These are phyloP conservation scores for Furcasterigmium furcatum DNA, from an alignment of 2,329 filamentous ascomycete genomes.

Conservation along the genomic window DNA sequence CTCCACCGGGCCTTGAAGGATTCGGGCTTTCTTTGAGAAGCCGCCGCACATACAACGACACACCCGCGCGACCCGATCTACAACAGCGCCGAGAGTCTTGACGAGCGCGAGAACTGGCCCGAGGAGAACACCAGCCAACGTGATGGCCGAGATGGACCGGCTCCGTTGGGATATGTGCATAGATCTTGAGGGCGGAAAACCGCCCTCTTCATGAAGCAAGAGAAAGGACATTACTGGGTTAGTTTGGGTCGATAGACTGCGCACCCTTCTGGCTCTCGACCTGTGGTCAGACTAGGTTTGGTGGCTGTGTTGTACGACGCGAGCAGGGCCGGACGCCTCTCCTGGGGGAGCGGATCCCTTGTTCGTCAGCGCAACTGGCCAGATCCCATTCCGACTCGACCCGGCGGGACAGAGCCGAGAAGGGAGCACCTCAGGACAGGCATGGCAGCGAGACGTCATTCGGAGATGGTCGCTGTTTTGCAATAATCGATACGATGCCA, in stretches of 20 bases:
- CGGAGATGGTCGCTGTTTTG: too few species aligned
- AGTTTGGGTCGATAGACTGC: neutral
- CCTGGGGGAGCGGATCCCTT: too few species aligned
- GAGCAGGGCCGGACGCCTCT: neutral
- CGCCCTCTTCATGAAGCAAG: slow-evolving; percentile 37
- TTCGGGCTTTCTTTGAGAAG: slow-evolving; percentile 34
- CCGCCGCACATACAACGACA: neutral
- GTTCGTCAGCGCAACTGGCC: too few species aligned
- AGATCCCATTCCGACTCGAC: too few species aligned
- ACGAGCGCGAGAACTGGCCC: neutral
- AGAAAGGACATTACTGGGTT: slow-evolving; percentile 18
- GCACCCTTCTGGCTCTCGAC: neutral
- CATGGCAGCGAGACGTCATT: too few species aligned
- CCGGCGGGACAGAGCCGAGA: too few species aligned
- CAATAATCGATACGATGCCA: neutral
- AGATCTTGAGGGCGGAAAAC: slow-evolving; percentile 44
- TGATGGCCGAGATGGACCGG: slow-evolving; percentile 5
- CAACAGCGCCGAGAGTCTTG: neutral
- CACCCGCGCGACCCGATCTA: neutral
- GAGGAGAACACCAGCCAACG: slow-evolving; percentile 3
- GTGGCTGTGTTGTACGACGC: neutral
- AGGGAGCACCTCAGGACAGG: too few species aligned
- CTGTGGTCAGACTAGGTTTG: neutral
- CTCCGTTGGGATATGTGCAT: slow-evolving; percentile 26
- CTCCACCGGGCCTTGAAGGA: slow-evolving; percentile 33